Evolutionary conservation across 2,329 filamentous ascomycete genomes (phyloP), one percentile per base, ranked within the genome.

Genomic region (Sporothrix pseudoabietina): DNA sequence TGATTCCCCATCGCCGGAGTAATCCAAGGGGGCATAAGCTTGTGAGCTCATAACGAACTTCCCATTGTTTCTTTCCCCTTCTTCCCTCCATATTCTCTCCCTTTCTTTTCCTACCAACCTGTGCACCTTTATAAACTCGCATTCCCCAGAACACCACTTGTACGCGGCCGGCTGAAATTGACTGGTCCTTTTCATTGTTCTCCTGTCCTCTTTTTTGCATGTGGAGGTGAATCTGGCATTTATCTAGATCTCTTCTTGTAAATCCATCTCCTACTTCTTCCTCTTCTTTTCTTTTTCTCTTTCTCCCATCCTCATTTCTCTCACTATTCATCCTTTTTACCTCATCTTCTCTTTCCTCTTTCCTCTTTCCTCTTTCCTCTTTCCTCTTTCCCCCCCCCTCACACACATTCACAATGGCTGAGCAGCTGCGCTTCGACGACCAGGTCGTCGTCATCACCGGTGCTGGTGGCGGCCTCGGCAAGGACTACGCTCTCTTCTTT

Each of bases 371-470:
- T 52, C 2, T 55, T 30, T 66, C 57, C 49, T 39, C 61, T 39
- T 61, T 35, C 30, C 39, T 69, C 26, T 52, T 47, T 35, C 71
- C 41, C 71, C 63, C 22, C 30, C 71, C 66, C 61, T 54, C 71
- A 75, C 70, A 72, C 71, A 75, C 71, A 72, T 71, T 75, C 73
- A 72, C 69, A 49, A 92, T 91, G 90, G 85, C 84, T 76, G 84
- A 83, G 73, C 88, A 92, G 82, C 85, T 97, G 80, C 89, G 94
- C 81, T 97, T 90, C 82, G 94, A 97, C 84, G 91, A 90, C 83
- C 93, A 96, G 87, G 94, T 93, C 77, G 92, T 94, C 78, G 93
- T 97, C 77, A 90, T 97, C 77, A 97, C 93, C 66, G 94, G 93
- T 79, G 93, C 93, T 76, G 93, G 93, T 76, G 93, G 92, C 82